Base-by-base conservation (phyloP, 805 yeast genomes). In the Yamadazyma nakazawae region DNA sequence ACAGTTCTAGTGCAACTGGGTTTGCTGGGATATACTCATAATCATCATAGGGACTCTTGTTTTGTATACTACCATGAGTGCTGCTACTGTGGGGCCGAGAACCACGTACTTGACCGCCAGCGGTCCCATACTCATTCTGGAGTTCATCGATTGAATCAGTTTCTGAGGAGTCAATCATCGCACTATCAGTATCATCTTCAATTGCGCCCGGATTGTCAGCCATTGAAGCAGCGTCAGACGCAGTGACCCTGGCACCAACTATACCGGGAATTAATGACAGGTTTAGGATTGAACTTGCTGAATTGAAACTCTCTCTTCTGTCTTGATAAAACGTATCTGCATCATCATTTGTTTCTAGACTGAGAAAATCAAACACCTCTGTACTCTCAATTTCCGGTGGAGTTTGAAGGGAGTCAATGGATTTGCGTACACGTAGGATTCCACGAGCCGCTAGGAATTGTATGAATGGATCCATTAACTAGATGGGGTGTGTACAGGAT, bases 251-350 rank as follows among this genome's bases (percentile, higher is more conserved):
- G 19, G 24, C 16, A 16, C 10, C 24, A 3, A 19, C n/a, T 16
- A 34, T 34, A 13, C 18, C 24, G 37, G 37, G 24, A 18, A 34
- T 18, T 19, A 34, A 13, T n/a, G 24, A 21, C 37, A 34, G 37
- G 7, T 41, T 32, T 10, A 26, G 26, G 3, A 13, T 12, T 1
- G 32, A 17, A 17, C 16, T 18, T 10, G 21, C 25, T 26, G 35
- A 14, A 25, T 51, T 52, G 43, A 59, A 57, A 31, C 62, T 58
- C 34, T 54, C 60, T 30, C 61, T 35, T 18, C 62, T 42, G 17
- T 56, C 54, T 35, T 46, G 24, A 47, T 61, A 60, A 41, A 60
- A 61, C 17, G 47, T 42, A 48, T 61, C 65, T 13, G 63, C 61
- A 52, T 60, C 64, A 28, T 54, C 58, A 16, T 48, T 34, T 7